These are phyloP conservation scores for Gossypium schwendimanii DNA, from an alignment of 441 rosid genomes.

Conservation along the genomic window DNA sequence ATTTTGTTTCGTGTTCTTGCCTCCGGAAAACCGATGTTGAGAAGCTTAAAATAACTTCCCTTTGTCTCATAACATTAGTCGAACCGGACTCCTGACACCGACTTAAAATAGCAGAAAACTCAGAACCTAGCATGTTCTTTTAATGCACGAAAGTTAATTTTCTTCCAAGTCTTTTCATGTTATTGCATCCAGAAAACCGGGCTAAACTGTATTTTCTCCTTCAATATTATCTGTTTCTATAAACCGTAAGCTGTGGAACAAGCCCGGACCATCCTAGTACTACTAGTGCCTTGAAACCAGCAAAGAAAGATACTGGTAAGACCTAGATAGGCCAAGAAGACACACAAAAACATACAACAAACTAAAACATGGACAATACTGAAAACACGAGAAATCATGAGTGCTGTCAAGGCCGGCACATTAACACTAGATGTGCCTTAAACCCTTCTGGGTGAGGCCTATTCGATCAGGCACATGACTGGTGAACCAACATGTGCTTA, in stretches of 20 bases:
- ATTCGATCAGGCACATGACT: no score
- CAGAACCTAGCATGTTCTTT: neutral
- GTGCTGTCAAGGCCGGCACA: no score
- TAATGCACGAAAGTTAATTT: neutral
- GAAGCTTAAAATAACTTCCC: neutral
- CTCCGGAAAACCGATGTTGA: neutral
- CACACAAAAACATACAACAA: neutral
- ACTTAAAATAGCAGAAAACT: neutral
- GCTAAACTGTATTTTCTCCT: neutral
- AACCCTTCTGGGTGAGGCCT: no score
- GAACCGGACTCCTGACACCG: neutral
- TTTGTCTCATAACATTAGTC: neutral
- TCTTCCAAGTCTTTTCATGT: neutral
- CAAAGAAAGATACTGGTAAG: neutral
- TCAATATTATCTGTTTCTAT: neutral
- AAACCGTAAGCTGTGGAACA: neutral
- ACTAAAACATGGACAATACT: neutral
- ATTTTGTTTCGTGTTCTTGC: neutral
- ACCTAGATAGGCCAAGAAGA: neutral
- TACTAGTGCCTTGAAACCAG: neutral
- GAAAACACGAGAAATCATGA: neutral
- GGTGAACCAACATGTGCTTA: no score
- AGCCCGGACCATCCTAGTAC: neutral
- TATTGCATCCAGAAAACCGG: neutral
- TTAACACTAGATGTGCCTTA: no score